Evolutionary conservation across 2,329 filamentous ascomycete species (phyloP), one percentile per base, ranked within the genome.

Genomic region (Aspergillus fructus): DNA sequence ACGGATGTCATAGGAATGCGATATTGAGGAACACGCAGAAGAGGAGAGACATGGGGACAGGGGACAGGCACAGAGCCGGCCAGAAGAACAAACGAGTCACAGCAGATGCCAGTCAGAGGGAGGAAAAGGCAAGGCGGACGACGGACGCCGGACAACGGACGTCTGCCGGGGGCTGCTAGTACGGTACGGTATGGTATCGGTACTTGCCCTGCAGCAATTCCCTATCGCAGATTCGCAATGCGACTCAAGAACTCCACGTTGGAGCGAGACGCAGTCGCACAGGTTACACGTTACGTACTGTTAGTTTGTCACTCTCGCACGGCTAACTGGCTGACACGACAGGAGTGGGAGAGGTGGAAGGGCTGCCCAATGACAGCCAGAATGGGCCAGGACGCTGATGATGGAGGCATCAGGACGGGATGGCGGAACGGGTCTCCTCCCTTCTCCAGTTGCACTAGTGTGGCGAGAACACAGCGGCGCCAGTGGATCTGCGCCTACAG

Each of bases 371-470:
- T 52, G 59, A 55, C 39, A 34, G 5, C 12, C 34, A 37, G 34
- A 37, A 37, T 37, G 34, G 13, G 30, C 39, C 17, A 49, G 8
- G 46, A n/a, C 37, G 46, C 27, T 33, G 24, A 33, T 48, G 12
- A 33, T 48, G 12, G 30, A 30, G 21, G 19, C 11, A 21, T 33
- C 21, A 24, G 21, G 30, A 52, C 40, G 34, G 54, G 56, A 58
- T 60, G 58, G 60, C 60, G 60, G 60, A 62, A 60, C 58, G 55
- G 55, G 59, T 48, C 34, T 37, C 34, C 34, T 37, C 34, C 34
- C 34, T 37, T n/a, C 34, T 37, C 3, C 34, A 24, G 17, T 47
- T 41, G 43, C 49, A 53, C 55, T 48, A 49, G 43, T 52, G 48
- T 49, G 48, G 47, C 56, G 51, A 52, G 34, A 19, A 13, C 37